Conservation (phyloP, 2,329 filamentous ascomycete genomes). For the Neophaeococcomyces aloes region DNA sequence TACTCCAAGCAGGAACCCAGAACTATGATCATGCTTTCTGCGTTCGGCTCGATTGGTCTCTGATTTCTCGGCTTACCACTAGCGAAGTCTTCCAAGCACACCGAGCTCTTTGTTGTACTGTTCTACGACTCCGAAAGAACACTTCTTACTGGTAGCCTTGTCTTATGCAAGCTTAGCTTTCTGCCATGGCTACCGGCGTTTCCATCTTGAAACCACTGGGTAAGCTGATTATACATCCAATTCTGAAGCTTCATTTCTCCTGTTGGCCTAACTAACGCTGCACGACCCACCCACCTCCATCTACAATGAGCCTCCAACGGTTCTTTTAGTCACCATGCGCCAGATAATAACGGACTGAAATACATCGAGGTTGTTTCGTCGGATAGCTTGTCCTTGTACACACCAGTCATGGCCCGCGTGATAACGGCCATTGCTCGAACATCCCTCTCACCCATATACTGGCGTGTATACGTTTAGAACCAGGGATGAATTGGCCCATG, state of each 20-base stretch:
- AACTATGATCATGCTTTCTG: not conserved
- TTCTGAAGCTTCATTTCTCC: no score
- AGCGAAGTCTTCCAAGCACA: not conserved
- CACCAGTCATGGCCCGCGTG: no score
- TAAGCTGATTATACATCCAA: conserved; percentile 22
- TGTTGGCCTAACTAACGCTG: conserved; percentile 21
- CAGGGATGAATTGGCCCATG: conserved; percentile 28
- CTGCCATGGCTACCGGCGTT: conserved; percentile 31
- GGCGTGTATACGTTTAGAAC: not conserved
- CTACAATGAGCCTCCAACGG: no score
- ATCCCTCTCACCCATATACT: no score
- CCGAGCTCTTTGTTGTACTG: not conserved
- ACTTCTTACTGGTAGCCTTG: not conserved
- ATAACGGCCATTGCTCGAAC: no score
- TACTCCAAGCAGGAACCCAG: not conserved
- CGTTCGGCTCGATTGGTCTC: not conserved
- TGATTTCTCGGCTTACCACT: not conserved
- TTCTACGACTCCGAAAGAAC: not conserved
- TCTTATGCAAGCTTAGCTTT: not conserved
- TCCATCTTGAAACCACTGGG: conserved; percentile 36
- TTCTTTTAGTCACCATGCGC: no score
- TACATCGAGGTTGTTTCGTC: no score
- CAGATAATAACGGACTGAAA: no score
- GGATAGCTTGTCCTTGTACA: no score
- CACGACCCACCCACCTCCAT: conserved; percentile 21